Evolutionary conservation across 495 filamentous ascomycete species (phyloP), one percentile per base, ranked within the genome.

Genomic region (Podospora pseudocomata): DNA sequence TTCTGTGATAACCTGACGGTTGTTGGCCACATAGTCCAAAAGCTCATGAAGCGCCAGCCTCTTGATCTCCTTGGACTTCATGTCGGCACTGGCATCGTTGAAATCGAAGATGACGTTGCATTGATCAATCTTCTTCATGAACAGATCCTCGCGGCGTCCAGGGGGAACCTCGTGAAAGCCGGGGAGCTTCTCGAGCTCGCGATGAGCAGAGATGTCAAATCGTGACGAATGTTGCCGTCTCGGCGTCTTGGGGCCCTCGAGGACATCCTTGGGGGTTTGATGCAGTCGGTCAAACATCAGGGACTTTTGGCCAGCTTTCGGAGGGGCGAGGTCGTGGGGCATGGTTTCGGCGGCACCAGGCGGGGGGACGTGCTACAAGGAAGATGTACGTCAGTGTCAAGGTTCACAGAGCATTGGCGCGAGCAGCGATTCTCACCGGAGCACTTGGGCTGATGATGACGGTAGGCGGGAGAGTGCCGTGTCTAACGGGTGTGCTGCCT

Each of bases 21-120:
- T 99, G 78, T 97, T 97, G 71, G 95, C 94, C 63, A 99, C 94
- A 75, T 99, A 99, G 77, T 99, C 95, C 62, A 99, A 85, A 32
- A 99, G 86, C 75, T 99, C 95, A 74, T 99, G 95, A 56, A 99
- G 86, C 60, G 95, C 96, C 74, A 99, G 81, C 72, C 95, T 88
- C 85, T 99, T 99, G 84, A 99, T 97, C 80, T 99, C 95, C 79
- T 99, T 99, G n/a, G 94, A 96, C 78, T 98, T 98, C 94, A 98
- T 98, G 74, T 99, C 95, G 64, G 89, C 94, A 68, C 92, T 96
- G 54, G 96, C 93, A 75, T 99, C 95, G 79, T 97, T 99, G 82
- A 99, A 99, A 79, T 99, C 95, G 74, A 99, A 99, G 72, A 99
- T 99, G 80, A 99, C 96, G 75, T 99, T 99, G 84, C 95, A 99